Conservation (phyloP, 768 basidiomycete genomes). For the Hysterangium stoloniferum region DNA sequence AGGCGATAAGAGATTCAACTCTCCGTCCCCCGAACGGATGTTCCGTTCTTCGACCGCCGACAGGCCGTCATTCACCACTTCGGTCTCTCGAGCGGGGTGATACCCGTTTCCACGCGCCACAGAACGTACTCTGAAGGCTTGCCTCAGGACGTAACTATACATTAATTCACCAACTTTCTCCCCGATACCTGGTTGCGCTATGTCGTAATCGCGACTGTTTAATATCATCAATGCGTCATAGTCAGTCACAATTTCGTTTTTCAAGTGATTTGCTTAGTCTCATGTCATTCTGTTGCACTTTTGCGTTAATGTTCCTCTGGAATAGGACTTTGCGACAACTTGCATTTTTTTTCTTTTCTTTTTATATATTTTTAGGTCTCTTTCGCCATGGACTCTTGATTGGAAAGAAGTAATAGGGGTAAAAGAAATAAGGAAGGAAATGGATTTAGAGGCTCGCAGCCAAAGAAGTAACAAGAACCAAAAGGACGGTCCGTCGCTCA, state of each 20-base stretch:
- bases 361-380: slow-evolving; percentile 5
- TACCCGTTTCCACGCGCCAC: slow-evolving; percentile 8
- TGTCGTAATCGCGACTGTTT: neutral
- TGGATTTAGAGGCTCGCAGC: neutral
- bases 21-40: neutral
- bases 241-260: neutral
- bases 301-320: neutral
- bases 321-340: slow-evolving; percentile 1
- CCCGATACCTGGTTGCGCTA: neutral
- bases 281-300: neutral
- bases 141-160: neutral
- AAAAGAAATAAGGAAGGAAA: slow-evolving; percentile 1
- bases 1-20: slow-evolving; percentile 1
- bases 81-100: slow-evolving; percentile 8
- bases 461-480: neutral
- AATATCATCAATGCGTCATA: slow-evolving; percentile 3
- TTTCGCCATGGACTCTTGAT: neutral
- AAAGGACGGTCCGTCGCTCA: slow-evolving; percentile 8
- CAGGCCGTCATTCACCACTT: neutral
- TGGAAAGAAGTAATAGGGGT: neutral
- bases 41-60: slow-evolving; percentile 3
- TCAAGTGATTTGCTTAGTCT: neutral
- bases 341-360: neutral
- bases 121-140: slow-evolving; percentile 2
- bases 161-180: neutral